These are phyloP conservation scores for Yamadazyma blattariae DNA, from an alignment of 1,139 yeast species.

Conservation along the genomic window DNA sequence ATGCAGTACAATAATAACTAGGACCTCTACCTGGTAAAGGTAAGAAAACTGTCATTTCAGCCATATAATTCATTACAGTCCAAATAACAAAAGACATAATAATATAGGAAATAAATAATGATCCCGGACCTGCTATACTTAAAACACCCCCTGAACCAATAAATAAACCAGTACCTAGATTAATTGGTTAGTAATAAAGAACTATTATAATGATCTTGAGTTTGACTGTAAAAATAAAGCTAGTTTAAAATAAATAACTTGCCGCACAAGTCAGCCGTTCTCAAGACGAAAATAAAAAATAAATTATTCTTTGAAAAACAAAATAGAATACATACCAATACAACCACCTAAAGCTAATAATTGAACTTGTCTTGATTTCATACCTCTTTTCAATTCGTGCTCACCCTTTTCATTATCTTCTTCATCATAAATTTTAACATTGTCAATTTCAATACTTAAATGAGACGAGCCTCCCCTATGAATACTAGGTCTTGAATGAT, in stretches of 20 bases:
- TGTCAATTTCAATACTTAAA: slow-evolving; percentile 30
- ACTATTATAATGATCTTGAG: too few species aligned
- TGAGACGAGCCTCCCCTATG: slow-evolving; percentile 21
- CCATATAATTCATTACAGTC: slow-evolving; percentile 56
- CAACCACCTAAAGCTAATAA: slow-evolving; percentile 40
- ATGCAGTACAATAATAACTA: slow-evolving; percentile 36
- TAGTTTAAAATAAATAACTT: too few species aligned
- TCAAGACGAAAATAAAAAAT: too few species aligned
- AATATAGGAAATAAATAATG: slow-evolving; percentile 44
- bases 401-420: slow-evolving; percentile 23
- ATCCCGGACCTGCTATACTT: slow-evolving; percentile 49
- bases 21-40: slow-evolving; percentile 51
- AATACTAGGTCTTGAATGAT: slow-evolving; percentile 15
- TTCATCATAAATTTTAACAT: slow-evolving; percentile 28
- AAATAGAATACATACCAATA: slow-evolving; percentile 21
- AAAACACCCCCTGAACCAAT: slow-evolving; percentile 50
- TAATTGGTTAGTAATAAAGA: too few species aligned
- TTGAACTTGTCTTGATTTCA: slow-evolving; percentile 35
- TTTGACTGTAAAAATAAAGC: too few species aligned
- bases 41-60: slow-evolving; percentile 59
- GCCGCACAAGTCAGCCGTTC: too few species aligned
- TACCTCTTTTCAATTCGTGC: slow-evolving; percentile 14
- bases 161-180: slow-evolving; percentile 31
- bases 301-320: too few species aligned
- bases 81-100: slow-evolving; percentile 52